Conservation (phyloP, 306 rosid species). For the Hippophae gyantsensis region DNA sequence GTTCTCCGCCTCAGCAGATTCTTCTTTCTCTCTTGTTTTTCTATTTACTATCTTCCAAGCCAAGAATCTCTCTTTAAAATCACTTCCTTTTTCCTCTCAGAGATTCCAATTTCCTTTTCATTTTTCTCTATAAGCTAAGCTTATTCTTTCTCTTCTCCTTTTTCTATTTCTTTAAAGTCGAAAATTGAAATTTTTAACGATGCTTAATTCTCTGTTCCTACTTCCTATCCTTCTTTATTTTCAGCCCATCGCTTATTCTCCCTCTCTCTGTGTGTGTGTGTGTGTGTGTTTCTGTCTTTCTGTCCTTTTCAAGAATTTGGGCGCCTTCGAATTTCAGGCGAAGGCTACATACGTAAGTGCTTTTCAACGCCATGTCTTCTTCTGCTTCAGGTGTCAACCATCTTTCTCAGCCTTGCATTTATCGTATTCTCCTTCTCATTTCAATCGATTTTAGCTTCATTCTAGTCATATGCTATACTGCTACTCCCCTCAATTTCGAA, state of each 20-base stretch:
- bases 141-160: conserved; percentile 8
- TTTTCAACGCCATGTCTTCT: conserved; percentile 40
- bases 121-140: conserved; percentile 15
- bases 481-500: neutral
- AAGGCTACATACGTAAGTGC: conserved; percentile 25
- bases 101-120: conserved; percentile 43
- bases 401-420: conserved; percentile 78
- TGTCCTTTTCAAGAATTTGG: conserved; percentile 35
- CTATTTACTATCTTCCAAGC: conserved; percentile 63
- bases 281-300: conserved; percentile 19
- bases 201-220: conserved; percentile 31
- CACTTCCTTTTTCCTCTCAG: conserved; percentile 39
- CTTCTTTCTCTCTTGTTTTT: conserved; percentile 27
- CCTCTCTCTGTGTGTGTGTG: conserved; percentile 10
- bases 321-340: conserved; percentile 15
- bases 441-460: neutral
- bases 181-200: conserved; percentile 25
- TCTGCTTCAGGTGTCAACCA: conserved; percentile 64
- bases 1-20: conserved; percentile 75
- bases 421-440: conserved; percentile 34
- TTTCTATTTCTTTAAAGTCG: neutral
- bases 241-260: conserved; percentile 18
- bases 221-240: conserved; percentile 29
- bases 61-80: conserved; percentile 61
- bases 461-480: neutral